These are phyloP conservation scores for Huntiella savannae DNA, from an alignment of 2,329 filamentous ascomycete species.

Conservation along the genomic window DNA sequence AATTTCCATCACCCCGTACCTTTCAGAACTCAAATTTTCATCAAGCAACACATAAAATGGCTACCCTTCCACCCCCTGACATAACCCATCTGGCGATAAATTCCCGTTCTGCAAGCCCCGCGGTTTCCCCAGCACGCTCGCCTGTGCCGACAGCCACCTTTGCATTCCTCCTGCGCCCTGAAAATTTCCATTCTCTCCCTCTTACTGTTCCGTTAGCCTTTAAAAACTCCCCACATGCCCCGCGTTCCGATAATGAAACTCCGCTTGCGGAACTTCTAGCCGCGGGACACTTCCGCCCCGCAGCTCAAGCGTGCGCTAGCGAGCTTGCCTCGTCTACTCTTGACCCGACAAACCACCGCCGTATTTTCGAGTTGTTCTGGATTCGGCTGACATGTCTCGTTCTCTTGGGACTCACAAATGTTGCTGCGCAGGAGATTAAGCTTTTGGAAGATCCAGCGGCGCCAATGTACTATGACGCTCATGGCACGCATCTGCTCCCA, in stretches of 20 bases:
- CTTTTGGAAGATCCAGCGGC: conserved; percentile 40
- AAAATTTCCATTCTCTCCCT: conserved; percentile 68
- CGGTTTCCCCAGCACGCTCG: conserved; percentile 10
- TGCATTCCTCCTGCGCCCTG: conserved; percentile 57
- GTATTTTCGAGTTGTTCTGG: conserved; percentile 63
- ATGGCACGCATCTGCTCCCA: conserved; percentile 49
- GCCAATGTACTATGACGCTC: conserved; percentile 35
- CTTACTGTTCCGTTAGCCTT: conserved; percentile 45
- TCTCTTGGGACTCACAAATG: conserved; percentile 51
- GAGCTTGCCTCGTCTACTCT: conserved; percentile 35
- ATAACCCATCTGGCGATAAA: conserved; percentile 1
- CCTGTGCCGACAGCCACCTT: conserved; percentile 40
- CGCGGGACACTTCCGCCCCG: conserved; percentile 60
- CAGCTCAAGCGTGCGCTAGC: conserved; percentile 48
- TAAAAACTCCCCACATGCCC: conserved; percentile 45
- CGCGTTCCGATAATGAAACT: conserved; percentile 32
- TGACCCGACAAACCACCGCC: conserved; percentile 36
- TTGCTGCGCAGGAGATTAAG: conserved; percentile 49
- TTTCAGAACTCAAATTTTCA: neutral
- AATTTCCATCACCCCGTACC: neutral
- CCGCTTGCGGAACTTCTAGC: conserved; percentile 49
- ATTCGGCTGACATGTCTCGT: conserved; percentile 66
- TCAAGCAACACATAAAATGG: neutral
- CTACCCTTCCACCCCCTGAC: conserved; percentile 9
- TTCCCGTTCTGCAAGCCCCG: neutral